Base-by-base conservation (phyloP, 1,284 basidiomycete genomes). In the Takashimella tepidaria region DNA sequence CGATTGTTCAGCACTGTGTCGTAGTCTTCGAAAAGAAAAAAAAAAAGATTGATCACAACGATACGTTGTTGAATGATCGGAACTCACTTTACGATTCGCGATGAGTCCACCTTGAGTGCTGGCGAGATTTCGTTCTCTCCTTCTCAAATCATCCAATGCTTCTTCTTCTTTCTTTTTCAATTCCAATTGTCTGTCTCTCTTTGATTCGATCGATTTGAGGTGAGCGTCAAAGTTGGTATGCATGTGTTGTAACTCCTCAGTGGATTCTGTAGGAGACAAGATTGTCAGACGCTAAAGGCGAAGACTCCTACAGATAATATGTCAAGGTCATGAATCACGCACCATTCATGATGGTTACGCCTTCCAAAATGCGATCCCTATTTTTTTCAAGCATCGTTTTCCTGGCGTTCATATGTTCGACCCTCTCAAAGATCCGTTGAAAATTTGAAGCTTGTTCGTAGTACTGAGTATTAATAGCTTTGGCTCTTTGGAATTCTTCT, bases 401-500 rank as follows among this genome's bases (percentile, higher is more conserved):
- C 64, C 82, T 81, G 55, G 84, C 79, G 53, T 87, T 79, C 47
- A 92, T 75, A 46, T 79, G 80, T 55, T 88, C 84, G 19, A 87
- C 83, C 56, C 84, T 83, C 49, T 86, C 77, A 66, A 91, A 91
- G 46, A 88, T 82, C 69, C 92, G 85, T 40, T 87, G 83, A 72
- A 97, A 97, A 63, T 87, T 86, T 16, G 84, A 84, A 1, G 90
- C 87, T 46, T 85, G 82, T 52, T 93, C 86, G 66, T 89, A 87
- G 69, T 93, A 89, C 46, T 84, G 82, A 55, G 84, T 80, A 71
- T 98, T 98, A 40, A 84, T 80, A 44, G 82, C 79, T 45, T 86
- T 85, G 41, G 90, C 77, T 16, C 77, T 76, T 23, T 87, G 82
- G 60, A 88, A 86, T 54, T 84, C 75, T 11, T 73, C 75, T 81